Conservation (phyloP, 352 stramenopile species). For the Phytophthora cactorum region DNA sequence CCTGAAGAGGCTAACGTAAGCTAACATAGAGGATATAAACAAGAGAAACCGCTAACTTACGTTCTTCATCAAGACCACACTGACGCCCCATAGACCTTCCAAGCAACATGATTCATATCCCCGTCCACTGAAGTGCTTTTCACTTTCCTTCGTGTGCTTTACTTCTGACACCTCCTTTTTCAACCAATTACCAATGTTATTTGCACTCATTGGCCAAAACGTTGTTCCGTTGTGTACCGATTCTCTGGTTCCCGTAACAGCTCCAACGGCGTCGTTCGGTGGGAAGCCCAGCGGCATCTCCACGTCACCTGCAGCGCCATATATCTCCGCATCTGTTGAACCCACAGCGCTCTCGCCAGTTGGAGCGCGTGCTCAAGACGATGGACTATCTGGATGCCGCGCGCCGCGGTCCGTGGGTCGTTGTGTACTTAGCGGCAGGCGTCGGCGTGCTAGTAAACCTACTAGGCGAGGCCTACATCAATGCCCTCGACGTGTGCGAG, state of each 20-base stretch:
- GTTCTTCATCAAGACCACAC: no score
- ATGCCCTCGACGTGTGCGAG: slow-evolving; percentile 51
- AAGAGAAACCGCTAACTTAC: neutral
- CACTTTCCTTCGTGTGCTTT: no score
- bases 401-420: slow-evolving; percentile 42
- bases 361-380: slow-evolving; percentile 5
- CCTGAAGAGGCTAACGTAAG: no score
- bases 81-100: no score
- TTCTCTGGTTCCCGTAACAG: slow-evolving; percentile 11
- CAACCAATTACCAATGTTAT: neutral
- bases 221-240: neutral
- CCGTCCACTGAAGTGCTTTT: no score
- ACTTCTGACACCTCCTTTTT: neutral
- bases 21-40: neutral
- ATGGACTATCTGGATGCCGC: slow-evolving; percentile 30
- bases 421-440: slow-evolving; percentile 51
- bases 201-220: neutral
- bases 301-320: slow-evolving; percentile 4
- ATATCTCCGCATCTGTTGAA: slow-evolving; percentile 10
- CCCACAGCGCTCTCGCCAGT: neutral
- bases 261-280: slow-evolving; percentile 3
- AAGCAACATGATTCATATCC: no score
- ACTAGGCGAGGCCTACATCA: slow-evolving; percentile 52
- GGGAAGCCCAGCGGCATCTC: neutral
- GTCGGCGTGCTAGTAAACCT: slow-evolving; percentile 51